Percentiles rank a stretch among this genome's conserved stretches.
phyloP scores from a whole-genome alignment of 2,329 filamentous ascomycete species.

The Xylariaceae sp. region DNA sequence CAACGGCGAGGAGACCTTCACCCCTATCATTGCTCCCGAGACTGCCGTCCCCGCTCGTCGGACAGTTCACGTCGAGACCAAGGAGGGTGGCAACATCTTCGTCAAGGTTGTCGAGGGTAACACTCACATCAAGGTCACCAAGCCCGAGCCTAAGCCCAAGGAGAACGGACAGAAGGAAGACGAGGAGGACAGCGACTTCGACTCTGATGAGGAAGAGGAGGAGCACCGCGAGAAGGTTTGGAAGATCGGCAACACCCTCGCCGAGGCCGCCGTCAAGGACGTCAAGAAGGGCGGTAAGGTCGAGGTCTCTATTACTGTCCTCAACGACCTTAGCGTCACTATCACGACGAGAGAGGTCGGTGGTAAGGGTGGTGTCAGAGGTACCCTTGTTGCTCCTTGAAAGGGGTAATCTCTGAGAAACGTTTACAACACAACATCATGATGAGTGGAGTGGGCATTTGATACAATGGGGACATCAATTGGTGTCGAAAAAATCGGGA shows the following conservation, averaged over 20 bases:
- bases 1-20: conserved; percentile 63
- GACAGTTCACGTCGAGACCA: conserved; percentile 70
- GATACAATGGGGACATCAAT: neutral
- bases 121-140: conserved; percentile 88
- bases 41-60: conserved; percentile 87
- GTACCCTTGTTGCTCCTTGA: conserved; percentile 40
- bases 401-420: neutral
- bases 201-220: conserved; percentile 70
- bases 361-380: conserved; percentile 76
- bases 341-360: conserved; percentile 82
- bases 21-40: conserved; percentile 74
- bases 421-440: neutral
- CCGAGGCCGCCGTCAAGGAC: conserved; percentile 76
- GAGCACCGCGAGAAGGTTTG: conserved; percentile 86
- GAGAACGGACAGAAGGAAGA: conserved; percentile 52
- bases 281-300: conserved; percentile 87
- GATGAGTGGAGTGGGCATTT: neutral
- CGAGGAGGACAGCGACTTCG: conserved; percentile 54
- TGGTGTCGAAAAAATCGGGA: too few species aligned
- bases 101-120: conserved; percentile 83
- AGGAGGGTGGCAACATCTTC: conserved; percentile 80
- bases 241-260: conserved; percentile 78
- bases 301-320: conserved; percentile 88
- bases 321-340: conserved; percentile 70
- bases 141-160: conserved; percentile 74